Conservation (phyloP, 2,329 filamentous ascomycete genomes). For the Diaporthe batatas region DNA sequence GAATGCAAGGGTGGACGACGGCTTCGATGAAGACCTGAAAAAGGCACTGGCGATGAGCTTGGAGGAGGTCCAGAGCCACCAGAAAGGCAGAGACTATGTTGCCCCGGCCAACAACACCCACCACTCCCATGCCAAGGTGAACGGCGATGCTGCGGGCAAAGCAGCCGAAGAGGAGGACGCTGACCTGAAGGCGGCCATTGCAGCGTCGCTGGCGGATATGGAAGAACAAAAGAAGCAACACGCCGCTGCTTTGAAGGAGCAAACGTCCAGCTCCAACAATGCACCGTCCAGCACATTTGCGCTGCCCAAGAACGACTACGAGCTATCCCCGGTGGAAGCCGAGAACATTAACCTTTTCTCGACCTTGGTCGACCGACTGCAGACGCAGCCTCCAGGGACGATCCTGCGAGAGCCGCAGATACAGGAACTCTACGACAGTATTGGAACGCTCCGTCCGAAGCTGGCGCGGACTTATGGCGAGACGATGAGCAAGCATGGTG, state of each 20-base stretch:
- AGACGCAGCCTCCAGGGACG: conserved; percentile 94
- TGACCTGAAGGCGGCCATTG: conserved; percentile 94
- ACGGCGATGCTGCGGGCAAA: conserved; percentile 55
- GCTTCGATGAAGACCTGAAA: conserved; percentile 95
- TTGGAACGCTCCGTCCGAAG: conserved; percentile 92
- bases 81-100: conserved; percentile 73
- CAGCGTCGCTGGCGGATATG: conserved; percentile 95
- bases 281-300: conserved; percentile 65
- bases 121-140: conserved; percentile 51
- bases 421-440: conserved; percentile 97
- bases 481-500: conserved; percentile 99
- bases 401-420: conserved; percentile 98
- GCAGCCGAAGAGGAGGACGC: conserved; percentile 84
- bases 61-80: conserved; percentile 86
- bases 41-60: conserved; percentile 95
- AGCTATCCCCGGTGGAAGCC: conserved; percentile 91
- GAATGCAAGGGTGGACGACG: conserved; percentile 87
- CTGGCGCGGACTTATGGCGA: conserved; percentile 95
- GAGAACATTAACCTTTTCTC: conserved; percentile 98
- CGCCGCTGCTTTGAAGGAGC: conserved; percentile 84
- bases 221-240: conserved; percentile 97
- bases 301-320: conserved; percentile 90
- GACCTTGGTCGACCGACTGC: conserved; percentile 91
- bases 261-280: conserved; percentile 67
- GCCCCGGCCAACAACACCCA: conserved; percentile 63